Percentiles rank a stretch among this genome's conserved stretches.
Evolutionary conservation across 1,284 basidiomycete species (phyloP).

Genomic region (Cutaneotrichosporon mucoides): DNA sequence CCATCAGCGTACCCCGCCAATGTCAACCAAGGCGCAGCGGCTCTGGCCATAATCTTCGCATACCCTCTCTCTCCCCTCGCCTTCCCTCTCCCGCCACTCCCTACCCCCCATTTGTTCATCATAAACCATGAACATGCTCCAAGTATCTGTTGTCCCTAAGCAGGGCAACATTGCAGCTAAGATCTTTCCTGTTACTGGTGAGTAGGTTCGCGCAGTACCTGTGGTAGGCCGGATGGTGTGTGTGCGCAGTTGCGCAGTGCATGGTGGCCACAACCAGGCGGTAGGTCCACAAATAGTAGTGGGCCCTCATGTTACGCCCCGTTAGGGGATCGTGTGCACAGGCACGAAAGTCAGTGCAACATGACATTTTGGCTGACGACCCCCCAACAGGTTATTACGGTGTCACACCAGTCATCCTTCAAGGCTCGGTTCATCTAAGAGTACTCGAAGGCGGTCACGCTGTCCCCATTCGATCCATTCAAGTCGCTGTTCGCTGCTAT

Average conservation of each 20-base stretch:
- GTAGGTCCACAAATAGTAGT: too few relatives aligned
- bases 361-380: conserved; percentile 6
- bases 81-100: too few relatives aligned
- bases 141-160: not conserved
- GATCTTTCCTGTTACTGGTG: conserved; percentile 7
- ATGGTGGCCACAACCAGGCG: too few relatives aligned
- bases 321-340: too few relatives aligned
- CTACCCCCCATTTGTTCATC: too few relatives aligned
- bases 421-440: conserved; percentile 25
- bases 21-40: not conserved
- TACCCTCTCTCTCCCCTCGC: not conserved
- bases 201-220: not conserved
- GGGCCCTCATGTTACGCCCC: too few relatives aligned
- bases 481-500: conserved; percentile 27
- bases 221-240: too few relatives aligned
- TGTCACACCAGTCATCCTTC: conserved; percentile 33
- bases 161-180: conserved; percentile 6
- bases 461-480: conserved; percentile 26
- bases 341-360: too few relatives aligned
- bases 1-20: not conserved
- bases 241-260: too few relatives aligned
- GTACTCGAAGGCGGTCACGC: conserved; percentile 16
- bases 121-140: not conserved
- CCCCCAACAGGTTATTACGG: conserved; percentile 35
- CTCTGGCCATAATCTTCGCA: not conserved